A percentile compares a stretch with the other conserved stretches of the same genome.
phyloP scores from a whole-genome alignment of 2,329 filamentous ascomycete genomes.

The Claviceps digitariae region DNA sequence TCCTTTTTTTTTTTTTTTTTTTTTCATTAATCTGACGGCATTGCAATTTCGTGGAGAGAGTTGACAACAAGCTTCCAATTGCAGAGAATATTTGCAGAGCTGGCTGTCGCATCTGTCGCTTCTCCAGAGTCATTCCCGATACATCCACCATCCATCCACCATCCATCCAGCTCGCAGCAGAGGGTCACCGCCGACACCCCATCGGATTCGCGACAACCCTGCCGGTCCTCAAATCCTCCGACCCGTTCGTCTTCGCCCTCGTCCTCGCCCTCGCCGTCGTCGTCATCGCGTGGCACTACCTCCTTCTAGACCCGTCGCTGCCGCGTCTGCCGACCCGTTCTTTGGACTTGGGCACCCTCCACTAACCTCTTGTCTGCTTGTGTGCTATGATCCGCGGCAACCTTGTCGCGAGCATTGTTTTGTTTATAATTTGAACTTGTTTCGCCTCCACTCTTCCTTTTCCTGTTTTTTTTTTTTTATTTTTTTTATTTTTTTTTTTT shows the following conservation, averaged over 20 bases:
- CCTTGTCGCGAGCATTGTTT: background rate
- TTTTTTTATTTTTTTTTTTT: background rate
- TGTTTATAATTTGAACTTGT: background rate
- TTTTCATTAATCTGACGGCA: no score
- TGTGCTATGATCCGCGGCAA: background rate
- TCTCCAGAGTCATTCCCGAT: background rate
- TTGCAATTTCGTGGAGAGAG: background rate
- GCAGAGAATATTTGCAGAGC: background rate
- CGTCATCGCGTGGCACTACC: conserved; percentile 1
- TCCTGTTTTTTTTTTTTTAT: background rate
- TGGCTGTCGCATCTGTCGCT: background rate
- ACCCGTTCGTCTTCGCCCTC: background rate
- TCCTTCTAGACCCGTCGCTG: background rate
- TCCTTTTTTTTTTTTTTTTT: no score
- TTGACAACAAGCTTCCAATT: background rate
- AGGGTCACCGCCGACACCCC: background rate
- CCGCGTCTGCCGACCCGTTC: background rate
- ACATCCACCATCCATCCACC: background rate
- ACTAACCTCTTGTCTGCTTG: background rate
- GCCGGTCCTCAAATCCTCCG: background rate
- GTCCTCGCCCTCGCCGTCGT: no score
- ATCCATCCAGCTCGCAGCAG: background rate
- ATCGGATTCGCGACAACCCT: background rate
- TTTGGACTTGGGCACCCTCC: background rate
- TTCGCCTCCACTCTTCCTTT: background rate